These are phyloP conservation scores for Nannizziopsis barbatae DNA, from an alignment of 2,329 filamentous ascomycete species.

Conservation along the genomic window DNA sequence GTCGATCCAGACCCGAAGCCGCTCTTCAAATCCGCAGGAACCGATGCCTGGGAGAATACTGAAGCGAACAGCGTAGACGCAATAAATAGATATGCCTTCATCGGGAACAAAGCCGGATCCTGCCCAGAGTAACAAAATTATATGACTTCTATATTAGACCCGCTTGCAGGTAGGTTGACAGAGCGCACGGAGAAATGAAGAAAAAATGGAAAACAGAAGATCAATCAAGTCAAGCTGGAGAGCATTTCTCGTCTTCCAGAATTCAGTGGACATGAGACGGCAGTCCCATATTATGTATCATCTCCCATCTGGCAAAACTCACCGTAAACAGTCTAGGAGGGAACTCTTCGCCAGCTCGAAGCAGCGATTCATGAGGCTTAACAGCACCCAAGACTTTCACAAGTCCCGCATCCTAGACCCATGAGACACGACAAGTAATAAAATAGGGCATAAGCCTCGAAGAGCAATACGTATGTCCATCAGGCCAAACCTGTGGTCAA, in stretches of 20 bases:
- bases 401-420: too few relatives aligned
- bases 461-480: not conserved
- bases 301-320: not conserved
- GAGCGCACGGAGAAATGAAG: not conserved
- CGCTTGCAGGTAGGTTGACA: not conserved
- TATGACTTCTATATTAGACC: not conserved
- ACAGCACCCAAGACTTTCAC: too few relatives aligned
- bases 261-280: not conserved
- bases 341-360: not conserved
- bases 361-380: too few relatives aligned
- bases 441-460: too few relatives aligned
- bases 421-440: too few relatives aligned
- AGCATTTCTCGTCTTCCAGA: too few relatives aligned
- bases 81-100: conserved; percentile 1
- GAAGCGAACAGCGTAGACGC: conserved; percentile 7
- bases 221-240: too few relatives aligned
- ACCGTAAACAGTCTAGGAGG: too few relatives aligned
- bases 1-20: conserved; percentile 4
- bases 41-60: conserved; percentile 5
- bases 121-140: too few relatives aligned
- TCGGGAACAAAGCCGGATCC: not conserved
- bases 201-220: too few relatives aligned
- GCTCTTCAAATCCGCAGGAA: conserved; percentile 7
- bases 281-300: conserved; percentile 1
- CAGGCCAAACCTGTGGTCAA: not conserved